Percentiles rank a stretch among this genome's conserved stretches.
These are phyloP conservation scores for Aspergillus sp. DNA, from an alignment of 2,329 filamentous ascomycete genomes.

Conservation along the genomic window DNA sequence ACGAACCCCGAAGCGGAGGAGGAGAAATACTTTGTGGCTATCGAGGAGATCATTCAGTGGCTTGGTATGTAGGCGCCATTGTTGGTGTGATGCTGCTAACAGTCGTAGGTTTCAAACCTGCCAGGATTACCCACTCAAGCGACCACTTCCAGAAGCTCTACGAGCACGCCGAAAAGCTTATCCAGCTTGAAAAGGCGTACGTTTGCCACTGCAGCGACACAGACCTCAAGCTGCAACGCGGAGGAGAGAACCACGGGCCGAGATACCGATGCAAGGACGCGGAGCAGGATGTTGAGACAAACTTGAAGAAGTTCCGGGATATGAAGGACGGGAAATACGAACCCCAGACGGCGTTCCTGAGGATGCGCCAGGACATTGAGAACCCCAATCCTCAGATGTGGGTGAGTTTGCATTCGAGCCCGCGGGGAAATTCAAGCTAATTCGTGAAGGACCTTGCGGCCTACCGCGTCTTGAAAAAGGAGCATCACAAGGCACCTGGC, in stretches of 20 bases:
- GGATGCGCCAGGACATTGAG: conserved; percentile 84
- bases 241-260: conserved; percentile 71
- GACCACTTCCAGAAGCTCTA: conserved; percentile 91
- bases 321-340: conserved; percentile 94
- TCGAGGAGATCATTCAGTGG: conserved; percentile 86
- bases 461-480: conserved; percentile 75
- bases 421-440: not conserved
- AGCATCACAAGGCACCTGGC: conserved; percentile 60
- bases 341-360: conserved; percentile 78
- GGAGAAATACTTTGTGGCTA: conserved; percentile 86
- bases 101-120: conserved; percentile 70
- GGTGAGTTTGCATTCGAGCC: conserved; percentile 38
- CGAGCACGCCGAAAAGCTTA: conserved; percentile 83
- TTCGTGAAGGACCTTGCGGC: conserved; percentile 71
- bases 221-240: conserved; percentile 83
- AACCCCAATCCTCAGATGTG: conserved; percentile 93
- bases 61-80: conserved; percentile 48
- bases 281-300: conserved; percentile 52
- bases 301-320: conserved; percentile 72
- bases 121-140: conserved; percentile 80
- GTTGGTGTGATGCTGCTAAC: not conserved
- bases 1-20: conserved; percentile 95
- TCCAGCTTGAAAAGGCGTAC: conserved; percentile 70
- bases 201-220: conserved; percentile 83
- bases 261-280: conserved; percentile 54